phyloP scores from a whole-genome alignment of 345 rosid species.

The Bruguiera parviflora region DNA sequence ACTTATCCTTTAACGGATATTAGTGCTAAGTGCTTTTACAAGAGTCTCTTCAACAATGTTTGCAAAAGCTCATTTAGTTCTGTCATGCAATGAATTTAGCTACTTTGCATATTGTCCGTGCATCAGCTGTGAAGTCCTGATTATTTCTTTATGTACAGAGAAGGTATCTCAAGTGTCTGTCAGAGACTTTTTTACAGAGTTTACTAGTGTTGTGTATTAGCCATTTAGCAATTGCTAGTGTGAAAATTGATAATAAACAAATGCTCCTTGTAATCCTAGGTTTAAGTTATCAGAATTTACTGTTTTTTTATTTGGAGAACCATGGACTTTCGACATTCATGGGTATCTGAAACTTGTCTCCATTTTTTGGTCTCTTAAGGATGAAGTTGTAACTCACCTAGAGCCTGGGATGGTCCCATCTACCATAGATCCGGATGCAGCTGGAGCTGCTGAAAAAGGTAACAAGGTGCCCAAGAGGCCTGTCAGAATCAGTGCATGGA shows the following conservation, averaged over 20 bases:
- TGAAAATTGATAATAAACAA: no score
- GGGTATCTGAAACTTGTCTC: not conserved
- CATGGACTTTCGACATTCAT: not conserved
- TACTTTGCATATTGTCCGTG: no score
- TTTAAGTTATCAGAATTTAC: not conserved
- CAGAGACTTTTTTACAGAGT: no score
- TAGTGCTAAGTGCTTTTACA: not conserved
- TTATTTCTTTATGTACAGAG: no score
- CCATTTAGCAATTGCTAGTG: no score
- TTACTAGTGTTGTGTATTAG: no score
- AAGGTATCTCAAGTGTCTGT: no score
- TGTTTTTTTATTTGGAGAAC: no score
- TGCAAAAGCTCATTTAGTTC: no score
- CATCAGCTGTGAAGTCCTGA: no score
- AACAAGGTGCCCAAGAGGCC: constrained; percentile 63
- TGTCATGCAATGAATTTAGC: no score
- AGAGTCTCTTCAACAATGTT: no score
- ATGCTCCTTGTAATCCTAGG: not conserved
- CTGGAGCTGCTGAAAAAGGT: constrained; percentile 64
- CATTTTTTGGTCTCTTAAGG: constrained; percentile 43
- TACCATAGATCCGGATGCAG: constrained; percentile 88
- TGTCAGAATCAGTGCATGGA: constrained; percentile 83
- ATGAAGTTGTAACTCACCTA: constrained; percentile 93
- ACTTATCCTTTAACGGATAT: not conserved
- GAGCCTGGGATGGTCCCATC: constrained; percentile 97